Percentiles rank a stretch among this genome's conserved stretches.
Conservation (phyloP, 2,329 filamentous ascomycete species). For the Clonostachys solani region DNA sequence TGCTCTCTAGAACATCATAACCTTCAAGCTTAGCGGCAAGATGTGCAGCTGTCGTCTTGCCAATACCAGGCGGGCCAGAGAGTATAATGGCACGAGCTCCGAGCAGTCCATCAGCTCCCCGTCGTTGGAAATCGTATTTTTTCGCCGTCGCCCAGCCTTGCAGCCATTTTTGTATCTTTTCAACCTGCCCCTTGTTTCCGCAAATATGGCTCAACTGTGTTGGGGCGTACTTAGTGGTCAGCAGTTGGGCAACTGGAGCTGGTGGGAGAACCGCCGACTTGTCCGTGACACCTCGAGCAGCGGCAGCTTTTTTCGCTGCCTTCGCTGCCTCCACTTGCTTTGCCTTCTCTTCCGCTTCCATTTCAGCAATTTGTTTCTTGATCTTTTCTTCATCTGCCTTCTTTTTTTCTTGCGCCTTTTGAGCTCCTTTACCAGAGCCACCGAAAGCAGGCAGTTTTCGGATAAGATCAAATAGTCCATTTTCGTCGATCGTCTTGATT, state of each 20-base stretch:
- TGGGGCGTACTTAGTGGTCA: constrained; percentile 95
- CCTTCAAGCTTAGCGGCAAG: constrained; percentile 89
- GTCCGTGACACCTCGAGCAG: constrained; percentile 17
- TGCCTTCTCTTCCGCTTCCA: constrained; percentile 75
- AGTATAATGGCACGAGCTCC: constrained; percentile 87
- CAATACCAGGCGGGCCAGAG: constrained; percentile 91
- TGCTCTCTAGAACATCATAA: constrained; percentile 90
- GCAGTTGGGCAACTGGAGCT: constrained; percentile 63
- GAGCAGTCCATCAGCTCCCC: constrained; percentile 81
- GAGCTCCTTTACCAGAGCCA: constrained; percentile 82
- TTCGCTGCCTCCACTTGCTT: constrained; percentile 48
- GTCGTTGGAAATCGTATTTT: constrained; percentile 75
- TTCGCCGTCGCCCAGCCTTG: constrained; percentile 75
- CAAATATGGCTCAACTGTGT: constrained; percentile 83
- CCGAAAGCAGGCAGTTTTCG: constrained; percentile 77
- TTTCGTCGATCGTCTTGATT: constrained; percentile 91
- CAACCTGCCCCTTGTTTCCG: constrained; percentile 86
- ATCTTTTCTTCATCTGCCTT: constrained; percentile 82
- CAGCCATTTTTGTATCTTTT: constrained; percentile 87
- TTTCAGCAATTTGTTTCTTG: constrained; percentile 73
- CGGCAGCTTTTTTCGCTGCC: constrained; percentile 36
- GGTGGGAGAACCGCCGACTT: constrained; percentile 19
- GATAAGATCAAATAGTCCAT: constrained; percentile 86
- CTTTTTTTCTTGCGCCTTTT: constrained; percentile 79
- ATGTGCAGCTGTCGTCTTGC: constrained; percentile 96